These are phyloP conservation scores for Microdochium paspali DNA, from an alignment of 2,329 filamentous ascomycete genomes.

Conservation along the genomic window DNA sequence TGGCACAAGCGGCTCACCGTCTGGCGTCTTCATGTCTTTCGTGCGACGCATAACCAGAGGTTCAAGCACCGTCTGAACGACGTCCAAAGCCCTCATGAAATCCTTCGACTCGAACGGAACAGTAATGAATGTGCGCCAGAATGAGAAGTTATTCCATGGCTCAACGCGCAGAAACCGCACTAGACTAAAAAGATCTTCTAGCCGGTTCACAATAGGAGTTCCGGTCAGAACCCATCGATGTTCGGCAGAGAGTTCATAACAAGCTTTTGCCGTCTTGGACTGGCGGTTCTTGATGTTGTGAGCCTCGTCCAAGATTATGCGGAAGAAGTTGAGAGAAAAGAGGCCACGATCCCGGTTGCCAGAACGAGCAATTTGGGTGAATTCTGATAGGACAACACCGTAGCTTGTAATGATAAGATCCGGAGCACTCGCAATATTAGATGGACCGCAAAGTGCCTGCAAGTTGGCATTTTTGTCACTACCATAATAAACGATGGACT, in stretches of 20 bases:
- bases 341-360: conserved; percentile 63
- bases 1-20: conserved; percentile 65
- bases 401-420: conserved; percentile 94
- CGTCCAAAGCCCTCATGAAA: conserved; percentile 85
- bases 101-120: conserved; percentile 94
- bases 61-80: conserved; percentile 93
- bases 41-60: conserved; percentile 91
- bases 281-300: conserved; percentile 86
- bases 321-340: conserved; percentile 90
- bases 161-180: conserved; percentile 90
- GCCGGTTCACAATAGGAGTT: conserved; percentile 90
- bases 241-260: conserved; percentile 75
- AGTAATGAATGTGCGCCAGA: conserved; percentile 98
- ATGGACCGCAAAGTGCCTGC: conserved; percentile 65
- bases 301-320: conserved; percentile 89
- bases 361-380: conserved; percentile 59
- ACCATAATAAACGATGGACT: conserved; percentile 85
- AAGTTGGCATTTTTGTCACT: conserved; percentile 73
- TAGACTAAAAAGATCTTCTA: conserved; percentile 90
- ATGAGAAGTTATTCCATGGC: conserved; percentile 98
- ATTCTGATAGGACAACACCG: conserved; percentile 84
- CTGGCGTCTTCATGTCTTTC: conserved; percentile 96
- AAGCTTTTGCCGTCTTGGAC: conserved; percentile 91
- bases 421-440: conserved; percentile 67
- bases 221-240: conserved; percentile 93